These are phyloP conservation scores for Leucaena leucocephala DNA, from an alignment of 306 rosid genomes.

Conservation along the genomic window DNA sequence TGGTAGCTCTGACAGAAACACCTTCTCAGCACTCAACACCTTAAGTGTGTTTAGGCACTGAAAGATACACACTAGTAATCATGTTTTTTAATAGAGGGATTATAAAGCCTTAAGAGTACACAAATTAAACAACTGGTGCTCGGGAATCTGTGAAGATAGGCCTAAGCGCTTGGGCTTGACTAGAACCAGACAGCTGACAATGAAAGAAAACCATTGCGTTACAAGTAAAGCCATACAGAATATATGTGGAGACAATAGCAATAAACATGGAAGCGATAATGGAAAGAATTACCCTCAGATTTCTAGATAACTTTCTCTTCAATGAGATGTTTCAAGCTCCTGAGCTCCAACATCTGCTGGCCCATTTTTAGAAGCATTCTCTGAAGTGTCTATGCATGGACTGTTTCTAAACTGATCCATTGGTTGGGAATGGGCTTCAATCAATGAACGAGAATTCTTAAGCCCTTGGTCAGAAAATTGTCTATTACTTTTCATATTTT, in stretches of 20 bases:
- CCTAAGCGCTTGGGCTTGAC: conserved; percentile 32
- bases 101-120: conserved; percentile 19
- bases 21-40: conserved; percentile 21
- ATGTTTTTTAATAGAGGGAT: conserved; percentile 30
- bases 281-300: conserved; percentile 66
- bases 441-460: conserved; percentile 37
- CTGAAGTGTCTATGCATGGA: conserved; percentile 59
- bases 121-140: conserved; percentile 34
- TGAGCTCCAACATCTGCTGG: conserved; percentile 42
- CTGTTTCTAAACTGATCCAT: conserved; percentile 45
- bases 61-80: conserved; percentile 32
- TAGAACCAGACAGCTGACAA: conserved; percentile 60
- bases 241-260: conserved; percentile 20
- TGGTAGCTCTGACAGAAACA: conserved; percentile 18
- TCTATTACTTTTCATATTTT: conserved; percentile 43
- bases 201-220: conserved; percentile 45
- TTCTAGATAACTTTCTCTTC: conserved; percentile 39
- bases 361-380: conserved; percentile 54
- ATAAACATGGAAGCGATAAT: conserved; percentile 45
- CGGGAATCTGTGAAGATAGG: conserved; percentile 35
- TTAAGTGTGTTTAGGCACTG: conserved; percentile 28
- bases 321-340: conserved; percentile 56
- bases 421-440: conserved; percentile 44
- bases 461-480: conserved; percentile 47
- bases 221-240: conserved; percentile 47